These are phyloP conservation scores for Schizochytrium sp. DNA, from an alignment of 108 stramenopile species.

Conservation along the genomic window DNA sequence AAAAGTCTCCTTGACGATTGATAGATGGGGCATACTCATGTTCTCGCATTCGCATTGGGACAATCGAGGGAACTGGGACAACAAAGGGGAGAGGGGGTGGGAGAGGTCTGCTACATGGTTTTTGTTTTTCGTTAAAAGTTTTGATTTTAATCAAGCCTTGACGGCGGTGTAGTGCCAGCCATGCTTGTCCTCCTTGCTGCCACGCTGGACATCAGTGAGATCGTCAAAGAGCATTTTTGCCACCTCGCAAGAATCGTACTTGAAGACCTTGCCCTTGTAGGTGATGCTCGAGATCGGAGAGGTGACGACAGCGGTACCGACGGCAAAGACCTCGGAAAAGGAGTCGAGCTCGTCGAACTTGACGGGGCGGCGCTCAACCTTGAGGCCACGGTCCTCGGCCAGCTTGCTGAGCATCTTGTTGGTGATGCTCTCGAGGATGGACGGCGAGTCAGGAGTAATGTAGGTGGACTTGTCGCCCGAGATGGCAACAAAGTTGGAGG, in stretches of 20 bases:
- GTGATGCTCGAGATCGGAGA: conserved; percentile 81
- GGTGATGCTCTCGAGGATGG: conserved; percentile 85
- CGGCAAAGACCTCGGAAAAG: conserved; percentile 89
- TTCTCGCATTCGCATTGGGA: too few species aligned
- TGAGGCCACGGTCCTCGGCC: conserved; percentile 76
- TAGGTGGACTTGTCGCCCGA: conserved; percentile 61
- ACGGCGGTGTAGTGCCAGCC: conserved; percentile 56
- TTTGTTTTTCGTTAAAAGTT: too few species aligned
- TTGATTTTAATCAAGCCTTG: neutral
- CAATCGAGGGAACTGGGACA: too few species aligned
- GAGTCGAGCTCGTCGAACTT: conserved; percentile 61
- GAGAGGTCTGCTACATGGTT: neutral
- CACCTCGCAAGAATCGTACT: conserved; percentile 48
- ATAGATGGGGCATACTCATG: too few species aligned
- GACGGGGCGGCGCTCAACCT: conserved; percentile 68
- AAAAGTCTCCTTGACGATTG: too few species aligned
- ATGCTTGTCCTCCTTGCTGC: conserved; percentile 78
- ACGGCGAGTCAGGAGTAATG: conserved; percentile 78
- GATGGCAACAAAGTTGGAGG: conserved; percentile 94
- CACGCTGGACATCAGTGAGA: conserved; percentile 81
- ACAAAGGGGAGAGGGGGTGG: neutral
- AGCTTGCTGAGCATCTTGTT: conserved; percentile 91
- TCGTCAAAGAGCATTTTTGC: conserved; percentile 73
- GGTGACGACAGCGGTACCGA: conserved; percentile 94
- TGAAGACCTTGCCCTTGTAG: conserved; percentile 46